Evolutionary conservation across 305 asterid species (phyloP).

Genomic region (Fraxinus paxiana): DNA sequence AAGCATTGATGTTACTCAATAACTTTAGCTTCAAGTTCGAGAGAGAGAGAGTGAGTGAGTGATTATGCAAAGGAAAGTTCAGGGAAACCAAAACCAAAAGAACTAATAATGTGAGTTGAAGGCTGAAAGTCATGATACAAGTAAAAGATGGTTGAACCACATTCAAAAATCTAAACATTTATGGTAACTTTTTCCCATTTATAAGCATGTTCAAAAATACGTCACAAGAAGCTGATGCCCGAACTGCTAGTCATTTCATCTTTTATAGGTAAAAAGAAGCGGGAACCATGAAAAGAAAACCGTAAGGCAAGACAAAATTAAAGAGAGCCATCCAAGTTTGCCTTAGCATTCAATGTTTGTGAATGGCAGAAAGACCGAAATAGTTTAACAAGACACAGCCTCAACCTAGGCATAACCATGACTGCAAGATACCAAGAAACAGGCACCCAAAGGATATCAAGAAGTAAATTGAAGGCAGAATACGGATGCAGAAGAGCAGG

Average conservation of each 20-base stretch:
- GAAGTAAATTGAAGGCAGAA: constrained; percentile 10
- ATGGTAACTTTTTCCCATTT: background rate
- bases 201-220: background rate
- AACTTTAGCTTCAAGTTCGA: background rate
- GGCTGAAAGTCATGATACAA: background rate
- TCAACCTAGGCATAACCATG: background rate
- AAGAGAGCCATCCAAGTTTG: background rate
- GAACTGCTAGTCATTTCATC: background rate
- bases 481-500: background rate
- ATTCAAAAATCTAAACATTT: background rate
- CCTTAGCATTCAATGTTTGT: background rate
- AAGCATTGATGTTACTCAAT: background rate
- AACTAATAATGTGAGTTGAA: background rate
- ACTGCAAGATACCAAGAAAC: background rate
- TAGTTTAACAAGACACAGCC: background rate
- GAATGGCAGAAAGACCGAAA: background rate
- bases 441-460: background rate
- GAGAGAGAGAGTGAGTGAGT: background rate
- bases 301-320: background rate
- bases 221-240: background rate
- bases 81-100: background rate
- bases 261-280: background rate
- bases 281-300: background rate
- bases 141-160: background rate
- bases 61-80: background rate